These are phyloP conservation scores for Saturnispora dispora DNA, from an alignment of 805 yeast species.

Conservation along the genomic window DNA sequence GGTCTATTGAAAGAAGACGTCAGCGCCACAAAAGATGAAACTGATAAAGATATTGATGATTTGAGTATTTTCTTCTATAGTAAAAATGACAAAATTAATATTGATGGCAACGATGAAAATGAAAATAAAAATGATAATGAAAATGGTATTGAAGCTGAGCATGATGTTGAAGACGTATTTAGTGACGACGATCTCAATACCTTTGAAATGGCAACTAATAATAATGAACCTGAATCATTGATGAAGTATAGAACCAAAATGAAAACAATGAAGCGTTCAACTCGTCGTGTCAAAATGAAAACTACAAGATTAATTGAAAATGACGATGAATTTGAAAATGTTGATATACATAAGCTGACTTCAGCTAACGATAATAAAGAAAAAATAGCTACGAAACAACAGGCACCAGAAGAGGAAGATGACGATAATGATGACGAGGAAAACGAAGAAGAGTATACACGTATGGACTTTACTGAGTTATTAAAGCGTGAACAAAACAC, in stretches of 20 bases:
- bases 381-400: not conserved
- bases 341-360: conserved; percentile 35
- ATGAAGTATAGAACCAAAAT: conserved; percentile 11
- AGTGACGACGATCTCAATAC: not conserved
- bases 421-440: not conserved
- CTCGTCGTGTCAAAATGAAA: conserved; percentile 41
- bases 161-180: conserved; percentile 8
- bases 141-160: not conserved
- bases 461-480: conserved; percentile 15
- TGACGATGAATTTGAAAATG: conserved; percentile 27
- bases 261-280: conserved; percentile 43
- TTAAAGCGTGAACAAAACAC: conserved; percentile 1
- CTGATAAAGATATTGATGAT: not conserved
- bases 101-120: conserved; percentile 4
- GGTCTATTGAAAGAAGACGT: conserved; percentile 5
- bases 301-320: conserved; percentile 25
- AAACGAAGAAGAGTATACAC: conserved; percentile 15
- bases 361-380: conserved; percentile 8
- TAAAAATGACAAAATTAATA: conserved; percentile 9
- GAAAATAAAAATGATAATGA: conserved; percentile 6
- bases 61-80: conserved; percentile 26
- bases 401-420: not conserved
- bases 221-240: conserved; percentile 8
- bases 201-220: conserved; percentile 10
- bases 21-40: not conserved